phyloP scores from a whole-genome alignment of 371 early-diverging fungal species.

The Thermomucor indicae-seudaticae region DNA sequence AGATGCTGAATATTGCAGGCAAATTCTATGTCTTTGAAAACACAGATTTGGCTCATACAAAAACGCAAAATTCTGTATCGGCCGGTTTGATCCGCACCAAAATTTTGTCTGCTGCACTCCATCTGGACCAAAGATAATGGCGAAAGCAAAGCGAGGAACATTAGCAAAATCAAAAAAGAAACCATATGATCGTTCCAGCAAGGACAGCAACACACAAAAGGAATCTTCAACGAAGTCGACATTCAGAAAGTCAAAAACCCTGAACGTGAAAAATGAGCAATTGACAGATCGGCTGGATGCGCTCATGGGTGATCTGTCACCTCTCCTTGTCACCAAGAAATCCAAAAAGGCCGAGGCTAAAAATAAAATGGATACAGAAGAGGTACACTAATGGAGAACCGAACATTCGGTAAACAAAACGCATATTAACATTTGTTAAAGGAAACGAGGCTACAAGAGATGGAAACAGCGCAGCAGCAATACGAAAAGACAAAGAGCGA shows the following conservation, averaged over 20 bases:
- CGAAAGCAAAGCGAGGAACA: too few species aligned
- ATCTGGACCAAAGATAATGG: too few species aligned
- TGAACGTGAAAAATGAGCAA: slow-evolving; percentile 13
- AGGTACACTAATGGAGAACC: neutral
- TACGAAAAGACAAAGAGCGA: slow-evolving; percentile 44
- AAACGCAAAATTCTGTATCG: too few species aligned
- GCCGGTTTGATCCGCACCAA: too few species aligned
- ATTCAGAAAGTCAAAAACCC: slow-evolving; percentile 4
- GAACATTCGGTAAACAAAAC: neutral
- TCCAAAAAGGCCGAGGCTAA: slow-evolving; percentile 15
- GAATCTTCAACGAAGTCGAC: neutral
- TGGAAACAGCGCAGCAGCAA: slow-evolving; percentile 32
- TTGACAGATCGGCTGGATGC: slow-evolving; percentile 34
- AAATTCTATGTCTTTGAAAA: too few species aligned
- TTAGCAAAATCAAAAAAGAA: too few species aligned
- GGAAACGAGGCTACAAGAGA: neutral
- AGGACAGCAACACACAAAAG: too few species aligned
- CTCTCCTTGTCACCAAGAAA: slow-evolving; percentile 21
- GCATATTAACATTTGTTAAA: too few species aligned
- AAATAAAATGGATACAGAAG: slow-evolving; percentile 5
- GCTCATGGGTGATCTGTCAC: slow-evolving; percentile 27
- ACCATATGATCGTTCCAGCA: too few species aligned
- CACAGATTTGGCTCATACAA: too few species aligned
- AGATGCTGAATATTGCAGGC: too few species aligned
- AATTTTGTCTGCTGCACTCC: too few species aligned